Percentiles rank a stretch among this genome's conserved stretches.
phyloP scores from a whole-genome alignment of 495 filamentous ascomycete genomes.

The Cryomyces minteri region DNA sequence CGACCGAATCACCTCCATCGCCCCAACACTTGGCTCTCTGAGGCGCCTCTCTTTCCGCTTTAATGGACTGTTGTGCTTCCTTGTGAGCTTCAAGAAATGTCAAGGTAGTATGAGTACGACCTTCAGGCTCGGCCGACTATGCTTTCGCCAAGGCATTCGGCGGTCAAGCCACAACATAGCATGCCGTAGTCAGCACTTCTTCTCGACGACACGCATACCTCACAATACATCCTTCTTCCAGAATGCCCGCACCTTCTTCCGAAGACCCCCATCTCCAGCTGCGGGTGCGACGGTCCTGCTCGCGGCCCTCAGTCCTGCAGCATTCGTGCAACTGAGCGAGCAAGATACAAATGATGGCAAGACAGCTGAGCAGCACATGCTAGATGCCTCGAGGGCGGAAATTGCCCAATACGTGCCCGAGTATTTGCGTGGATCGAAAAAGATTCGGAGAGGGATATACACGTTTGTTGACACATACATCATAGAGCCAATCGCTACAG shows the following conservation, averaged over 20 bases:
- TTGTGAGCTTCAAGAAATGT: too few relatives aligned
- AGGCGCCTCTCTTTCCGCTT: too few relatives aligned
- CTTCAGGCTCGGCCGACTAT: background rate
- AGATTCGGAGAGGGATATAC: slow-evolving; percentile 32
- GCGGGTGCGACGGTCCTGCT: slow-evolving; percentile 18
- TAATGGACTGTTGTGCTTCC: too few relatives aligned
- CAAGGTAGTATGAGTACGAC: background rate
- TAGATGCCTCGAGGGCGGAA: slow-evolving; percentile 60
- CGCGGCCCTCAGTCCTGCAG: slow-evolving; percentile 38
- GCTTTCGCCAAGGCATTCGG: background rate
- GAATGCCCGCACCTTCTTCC: background rate
- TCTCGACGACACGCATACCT: background rate
- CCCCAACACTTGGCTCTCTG: too few relatives aligned
- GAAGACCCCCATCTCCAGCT: background rate
- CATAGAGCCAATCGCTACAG: slow-evolving; percentile 76
- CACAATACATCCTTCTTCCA: too few relatives aligned
- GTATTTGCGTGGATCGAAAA: slow-evolving; percentile 34
- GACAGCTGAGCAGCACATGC: slow-evolving; percentile 70
- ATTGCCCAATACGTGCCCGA: slow-evolving; percentile 46
- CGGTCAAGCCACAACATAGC: background rate
- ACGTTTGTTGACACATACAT: slow-evolving; percentile 53
- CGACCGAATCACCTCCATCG: too few relatives aligned
- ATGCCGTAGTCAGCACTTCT: background rate
- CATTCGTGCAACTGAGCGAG: slow-evolving; percentile 51
- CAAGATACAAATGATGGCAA: slow-evolving; percentile 32